These are phyloP conservation scores for Populus tremula DNA, from an alignment of 345 rosid genomes.

Conservation along the genomic window DNA sequence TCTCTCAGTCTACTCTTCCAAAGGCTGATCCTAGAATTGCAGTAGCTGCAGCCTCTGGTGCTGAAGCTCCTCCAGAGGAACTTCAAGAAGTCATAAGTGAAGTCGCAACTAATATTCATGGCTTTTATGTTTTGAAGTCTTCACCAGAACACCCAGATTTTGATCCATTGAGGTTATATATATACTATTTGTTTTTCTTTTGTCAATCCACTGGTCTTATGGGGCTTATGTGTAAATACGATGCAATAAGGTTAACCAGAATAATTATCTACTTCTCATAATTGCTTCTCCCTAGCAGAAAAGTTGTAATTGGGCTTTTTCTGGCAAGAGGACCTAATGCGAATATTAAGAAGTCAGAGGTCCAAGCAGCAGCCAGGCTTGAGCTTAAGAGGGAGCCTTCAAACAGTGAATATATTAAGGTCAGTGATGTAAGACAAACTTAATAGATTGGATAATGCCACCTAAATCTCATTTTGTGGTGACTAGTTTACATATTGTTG, in stretches of 20 bases:
- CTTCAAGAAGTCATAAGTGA: conserved; percentile 51
- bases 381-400: conserved; percentile 44
- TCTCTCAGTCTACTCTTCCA: conserved; percentile 55
- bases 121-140: conserved; percentile 49
- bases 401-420: conserved; percentile 60
- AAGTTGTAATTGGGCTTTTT: conserved; percentile 59
- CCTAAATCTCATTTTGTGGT: too few relatives aligned
- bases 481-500: neutral
- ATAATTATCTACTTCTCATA: neutral
- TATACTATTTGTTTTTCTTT: neutral
- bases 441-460: neutral
- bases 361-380: conserved; percentile 44
- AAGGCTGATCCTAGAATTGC: conserved; percentile 65
- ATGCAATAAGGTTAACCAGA: neutral
- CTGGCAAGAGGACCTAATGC: conserved; percentile 46
- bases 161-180: conserved; percentile 58
- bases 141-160: conserved; percentile 61
- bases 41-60: conserved; percentile 52
- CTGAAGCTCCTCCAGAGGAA: conserved; percentile 56
- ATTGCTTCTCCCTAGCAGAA: conserved; percentile 39
- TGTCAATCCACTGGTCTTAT: neutral
- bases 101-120: conserved; percentile 52
- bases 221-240: neutral
- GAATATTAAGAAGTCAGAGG: conserved; percentile 67
- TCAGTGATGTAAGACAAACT: conserved; percentile 10